Evolutionary conservation across 2,329 filamentous ascomycete genomes (phyloP), one percentile per base, ranked within the genome.

Genomic region (Macrophomina pseudophaseolina): DNA sequence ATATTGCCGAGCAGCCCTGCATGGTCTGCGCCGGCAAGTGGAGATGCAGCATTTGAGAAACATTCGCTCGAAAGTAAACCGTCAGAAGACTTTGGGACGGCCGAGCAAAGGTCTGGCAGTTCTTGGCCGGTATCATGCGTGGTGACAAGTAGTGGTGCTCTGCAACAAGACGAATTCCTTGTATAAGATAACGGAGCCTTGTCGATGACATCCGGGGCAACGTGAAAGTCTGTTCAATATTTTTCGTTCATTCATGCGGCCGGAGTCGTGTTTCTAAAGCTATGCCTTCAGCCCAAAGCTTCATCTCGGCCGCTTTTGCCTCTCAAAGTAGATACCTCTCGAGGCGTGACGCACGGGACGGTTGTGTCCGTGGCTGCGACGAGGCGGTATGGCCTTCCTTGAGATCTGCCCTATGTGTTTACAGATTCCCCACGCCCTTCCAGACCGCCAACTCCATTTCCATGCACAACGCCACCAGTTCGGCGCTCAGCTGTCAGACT

Each of bases 401-500:
- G 28, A 35, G 23, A 35, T 46, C 14, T 14, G 42, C 7, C 54
- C 23, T 32, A 4, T 38, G 14, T 38, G n/a, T 33, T 18, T 9
- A 35, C 30, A 38, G n/a, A 28, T 18, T 7, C 32, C 49, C 42
- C 38, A 62, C 58, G 40, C 56, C 16, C 46, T 30, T 51, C 48
- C 28, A n/a, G 28, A 18, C 16, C 23, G 7, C 44, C 32, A 38
- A 49, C 44, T 62, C n/a, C 44, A 16, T 35, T 23, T 16, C 18
- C 46, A 28, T 49, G 44, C n/a, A 9, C 12, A 35, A 5, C 42
- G 18, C 18, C 8, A 12, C 4, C 2, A 14, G 23, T 32, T 14
- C 5, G 28, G n/a, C 51, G 30, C 18, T 52, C 40, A 58, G 23
- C 52, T 49, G 12, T 65, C 63, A 7, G 33, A 16, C 64, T 66